Evolutionary conservation across 2,329 filamentous ascomycete species (phyloP).

Genomic region (Boeremia lycopersici): DNA sequence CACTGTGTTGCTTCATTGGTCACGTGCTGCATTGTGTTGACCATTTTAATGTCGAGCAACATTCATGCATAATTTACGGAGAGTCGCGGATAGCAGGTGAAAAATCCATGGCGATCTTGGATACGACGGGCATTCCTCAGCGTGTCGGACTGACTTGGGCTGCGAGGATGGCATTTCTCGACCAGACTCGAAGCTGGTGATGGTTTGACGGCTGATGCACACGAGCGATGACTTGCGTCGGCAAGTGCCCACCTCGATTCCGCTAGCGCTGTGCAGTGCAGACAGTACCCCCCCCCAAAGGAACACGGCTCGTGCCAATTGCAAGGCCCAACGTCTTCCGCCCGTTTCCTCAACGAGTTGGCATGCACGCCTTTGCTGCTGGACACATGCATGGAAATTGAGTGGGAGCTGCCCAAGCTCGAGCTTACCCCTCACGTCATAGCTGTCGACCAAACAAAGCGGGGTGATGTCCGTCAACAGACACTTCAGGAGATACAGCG

Average conservation of each 20-base stretch:
- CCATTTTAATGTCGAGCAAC: neutral
- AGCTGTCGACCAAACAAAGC: conserved; percentile 22
- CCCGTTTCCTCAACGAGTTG: conserved; percentile 15
- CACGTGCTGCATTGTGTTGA: neutral
- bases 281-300: conserved; percentile 4
- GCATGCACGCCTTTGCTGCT: conserved; percentile 16
- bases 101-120: too few relatives aligned
- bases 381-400: conserved; percentile 14
- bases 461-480: conserved; percentile 23
- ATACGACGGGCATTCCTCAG: too few relatives aligned
- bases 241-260: conserved; percentile 17
- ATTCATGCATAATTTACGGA: too few relatives aligned
- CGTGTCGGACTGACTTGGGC: conserved; percentile 9
- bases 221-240: conserved; percentile 16
- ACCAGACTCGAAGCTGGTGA: conserved; percentile 6
- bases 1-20: neutral
- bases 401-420: conserved; percentile 20
- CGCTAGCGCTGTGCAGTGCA: conserved; percentile 12
- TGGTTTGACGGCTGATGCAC: conserved; percentile 14
- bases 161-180: neutral
- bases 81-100: too few relatives aligned
- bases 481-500: conserved; percentile 19
- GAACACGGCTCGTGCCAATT: conserved; percentile 14
- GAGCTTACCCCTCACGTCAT: conserved; percentile 26
- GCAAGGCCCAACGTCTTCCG: conserved; percentile 14